Evolutionary conservation across 164 flowering plant species (phyloP).

Genomic region (Houttuynia cordata): DNA sequence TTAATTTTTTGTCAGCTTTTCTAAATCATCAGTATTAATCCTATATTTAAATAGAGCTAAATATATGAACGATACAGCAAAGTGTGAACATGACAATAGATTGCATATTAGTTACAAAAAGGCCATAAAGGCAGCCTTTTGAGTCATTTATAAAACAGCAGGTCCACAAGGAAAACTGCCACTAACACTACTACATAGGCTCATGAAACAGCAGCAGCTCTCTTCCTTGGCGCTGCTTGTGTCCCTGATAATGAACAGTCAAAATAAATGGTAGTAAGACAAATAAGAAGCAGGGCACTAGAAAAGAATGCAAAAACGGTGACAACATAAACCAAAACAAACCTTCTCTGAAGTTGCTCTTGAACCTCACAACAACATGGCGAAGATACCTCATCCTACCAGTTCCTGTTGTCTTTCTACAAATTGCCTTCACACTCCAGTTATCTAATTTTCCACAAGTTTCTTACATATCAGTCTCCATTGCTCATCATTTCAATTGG

Average conservation of each 20-base stretch:
- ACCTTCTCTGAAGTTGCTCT: constrained; percentile 63
- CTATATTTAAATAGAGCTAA: no score
- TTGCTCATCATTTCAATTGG: background rate
- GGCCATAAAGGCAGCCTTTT: background rate
- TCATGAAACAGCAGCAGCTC: constrained; percentile 25
- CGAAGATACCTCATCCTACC: constrained; percentile 63
- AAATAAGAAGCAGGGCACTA: background rate
- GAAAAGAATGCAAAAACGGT: background rate
- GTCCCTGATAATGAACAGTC: constrained; percentile 24
- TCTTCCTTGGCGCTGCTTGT: constrained; percentile 46
- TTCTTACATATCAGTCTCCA: background rate
- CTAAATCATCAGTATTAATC: no score
- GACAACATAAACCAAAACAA: background rate
- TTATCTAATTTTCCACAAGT: constrained; percentile 22
- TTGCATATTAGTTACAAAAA: no score
- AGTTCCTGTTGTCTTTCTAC: constrained; percentile 62
- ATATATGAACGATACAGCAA: no score
- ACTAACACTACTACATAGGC: background rate
- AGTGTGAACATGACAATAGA: no score
- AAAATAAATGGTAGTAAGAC: background rate
- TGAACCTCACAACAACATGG: constrained; percentile 45
- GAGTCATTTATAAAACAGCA: background rate
- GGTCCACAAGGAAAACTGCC: background rate
- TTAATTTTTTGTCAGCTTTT: no score
- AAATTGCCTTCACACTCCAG: constrained; percentile 61